phyloP scores from a whole-genome alignment of 1,284 basidiomycete genomes.

The Golubevia pallescens region DNA sequence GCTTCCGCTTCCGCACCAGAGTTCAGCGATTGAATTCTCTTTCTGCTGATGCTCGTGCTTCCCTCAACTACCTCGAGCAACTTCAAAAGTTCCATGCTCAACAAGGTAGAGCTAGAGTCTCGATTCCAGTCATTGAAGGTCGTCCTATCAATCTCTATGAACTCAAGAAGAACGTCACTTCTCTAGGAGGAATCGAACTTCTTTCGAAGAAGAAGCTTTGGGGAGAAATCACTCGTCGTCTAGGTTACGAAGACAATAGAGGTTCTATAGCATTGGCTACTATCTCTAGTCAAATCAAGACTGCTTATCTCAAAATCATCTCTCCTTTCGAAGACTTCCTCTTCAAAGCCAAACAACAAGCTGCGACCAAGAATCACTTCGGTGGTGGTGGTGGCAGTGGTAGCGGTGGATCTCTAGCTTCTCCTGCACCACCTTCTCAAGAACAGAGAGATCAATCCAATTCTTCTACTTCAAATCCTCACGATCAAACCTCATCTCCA shows the following conservation, averaged over 20 bases:
- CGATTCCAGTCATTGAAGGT: slow-evolving; percentile 89
- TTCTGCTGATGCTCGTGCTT: slow-evolving; percentile 93
- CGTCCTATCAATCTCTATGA: slow-evolving; percentile 91
- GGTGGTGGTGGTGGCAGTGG: slow-evolving; percentile 1
- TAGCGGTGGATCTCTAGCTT: slow-evolving; percentile 21
- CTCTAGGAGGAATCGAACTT: slow-evolving; percentile 85
- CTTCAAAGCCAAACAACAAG: slow-evolving; percentile 65
- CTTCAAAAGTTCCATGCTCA: slow-evolving; percentile 73
- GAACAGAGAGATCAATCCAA: neutral
- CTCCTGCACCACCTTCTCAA: slow-evolving; percentile 20
- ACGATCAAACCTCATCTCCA: neutral
- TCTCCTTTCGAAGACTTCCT: slow-evolving; percentile 92
- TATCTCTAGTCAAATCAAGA: slow-evolving; percentile 83
- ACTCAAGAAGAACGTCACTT: slow-evolving; percentile 86
- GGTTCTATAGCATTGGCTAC: slow-evolving; percentile 71
- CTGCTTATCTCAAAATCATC: slow-evolving; percentile 87
- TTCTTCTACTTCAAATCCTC: slow-evolving; percentile 2
- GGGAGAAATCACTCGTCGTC: slow-evolving; percentile 79
- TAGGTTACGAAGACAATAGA: slow-evolving; percentile 74
- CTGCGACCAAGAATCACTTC: slow-evolving; percentile 20
- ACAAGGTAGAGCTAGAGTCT: slow-evolving; percentile 73
- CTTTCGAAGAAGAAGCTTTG: slow-evolving; percentile 81
- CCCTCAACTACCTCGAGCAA: slow-evolving; percentile 95
- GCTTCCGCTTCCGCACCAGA: slow-evolving; percentile 92
- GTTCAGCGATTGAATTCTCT: slow-evolving; percentile 94